These are phyloP conservation scores for Coniella vitis DNA, from an alignment of 2,329 filamentous ascomycete genomes.

Conservation along the genomic window DNA sequence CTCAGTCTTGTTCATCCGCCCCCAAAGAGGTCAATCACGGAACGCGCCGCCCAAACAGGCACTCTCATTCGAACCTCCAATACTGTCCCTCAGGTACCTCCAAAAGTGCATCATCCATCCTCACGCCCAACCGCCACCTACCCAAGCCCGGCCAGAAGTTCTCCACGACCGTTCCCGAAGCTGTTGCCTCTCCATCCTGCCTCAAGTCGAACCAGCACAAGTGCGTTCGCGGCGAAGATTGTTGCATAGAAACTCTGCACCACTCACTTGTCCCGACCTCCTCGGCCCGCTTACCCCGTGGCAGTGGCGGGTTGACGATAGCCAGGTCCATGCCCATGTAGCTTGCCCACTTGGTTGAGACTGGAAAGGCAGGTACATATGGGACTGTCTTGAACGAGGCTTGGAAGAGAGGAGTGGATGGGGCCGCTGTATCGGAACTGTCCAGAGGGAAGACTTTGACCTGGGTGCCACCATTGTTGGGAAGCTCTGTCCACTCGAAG, in stretches of 20 bases:
- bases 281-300: conserved; percentile 33
- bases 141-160: conserved; percentile 28
- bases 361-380: conserved; percentile 37
- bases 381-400: conserved; percentile 35
- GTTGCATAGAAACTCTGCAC: conserved; percentile 30
- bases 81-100: conserved; percentile 20
- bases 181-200: conserved; percentile 28
- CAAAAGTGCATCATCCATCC: conserved; percentile 22
- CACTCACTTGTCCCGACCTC: conserved; percentile 40
- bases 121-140: conserved; percentile 25
- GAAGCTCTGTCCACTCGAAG: conserved; percentile 37
- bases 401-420: conserved; percentile 36
- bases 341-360: conserved; percentile 31
- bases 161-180: conserved; percentile 11
- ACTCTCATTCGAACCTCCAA: conserved; percentile 6
- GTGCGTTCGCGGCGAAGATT: conserved; percentile 25
- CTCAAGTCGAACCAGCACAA: conserved; percentile 41
- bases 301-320: conserved; percentile 44
- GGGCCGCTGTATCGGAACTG: conserved; percentile 26
- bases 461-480: conserved; percentile 29
- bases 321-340: conserved; percentile 35
- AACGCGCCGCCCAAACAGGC: too few relatives aligned
- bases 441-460: conserved; percentile 40
- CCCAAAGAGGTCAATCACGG: too few relatives aligned
- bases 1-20: too few relatives aligned